Conservation (phyloP, 768 basidiomycete genomes). For the Floccularia luteovirens region DNA sequence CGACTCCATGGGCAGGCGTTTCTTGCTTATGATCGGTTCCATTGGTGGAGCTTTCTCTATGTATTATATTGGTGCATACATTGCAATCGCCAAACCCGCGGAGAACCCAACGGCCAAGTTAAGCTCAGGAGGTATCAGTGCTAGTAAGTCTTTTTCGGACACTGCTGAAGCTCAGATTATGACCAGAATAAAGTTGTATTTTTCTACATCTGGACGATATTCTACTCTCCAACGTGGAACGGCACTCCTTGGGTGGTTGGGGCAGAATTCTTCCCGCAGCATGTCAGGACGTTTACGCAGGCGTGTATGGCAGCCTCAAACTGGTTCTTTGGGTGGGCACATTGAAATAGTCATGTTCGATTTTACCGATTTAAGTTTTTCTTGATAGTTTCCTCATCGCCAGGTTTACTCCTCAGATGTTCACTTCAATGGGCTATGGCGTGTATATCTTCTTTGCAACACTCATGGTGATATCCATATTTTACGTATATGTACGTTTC, state of each 20-base stretch:
- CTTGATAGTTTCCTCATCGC: constrained; percentile 22
- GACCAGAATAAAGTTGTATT: constrained; percentile 15
- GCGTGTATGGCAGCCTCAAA: constrained; percentile 27
- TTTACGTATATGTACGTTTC: constrained; percentile 22
- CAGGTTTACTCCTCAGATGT: constrained; percentile 31
- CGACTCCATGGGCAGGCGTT: constrained; percentile 33
- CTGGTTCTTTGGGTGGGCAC: constrained; percentile 22
- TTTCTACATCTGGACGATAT: constrained; percentile 30
- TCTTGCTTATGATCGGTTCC: constrained; percentile 31
- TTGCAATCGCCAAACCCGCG: constrained; percentile 26
- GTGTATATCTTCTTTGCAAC: constrained; percentile 29
- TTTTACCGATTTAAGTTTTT: neutral
- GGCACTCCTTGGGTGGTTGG: constrained; percentile 39
- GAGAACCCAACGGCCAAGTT: constrained; percentile 11
- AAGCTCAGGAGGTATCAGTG: constrained; percentile 19
- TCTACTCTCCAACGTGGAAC: constrained; percentile 33
- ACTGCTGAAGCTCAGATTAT: neutral
- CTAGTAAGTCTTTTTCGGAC: constrained; percentile 14
- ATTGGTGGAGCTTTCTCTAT: constrained; percentile 29
- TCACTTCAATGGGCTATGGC: constrained; percentile 24
- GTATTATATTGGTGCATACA: constrained; percentile 37
- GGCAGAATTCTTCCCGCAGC: constrained; percentile 35
- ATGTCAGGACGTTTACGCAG: constrained; percentile 28
- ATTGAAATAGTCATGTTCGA: neutral
- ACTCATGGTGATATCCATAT: constrained; percentile 23